phyloP scores from a whole-genome alignment of 768 basidiomycete species.

The Tylopilus balloui region DNA sequence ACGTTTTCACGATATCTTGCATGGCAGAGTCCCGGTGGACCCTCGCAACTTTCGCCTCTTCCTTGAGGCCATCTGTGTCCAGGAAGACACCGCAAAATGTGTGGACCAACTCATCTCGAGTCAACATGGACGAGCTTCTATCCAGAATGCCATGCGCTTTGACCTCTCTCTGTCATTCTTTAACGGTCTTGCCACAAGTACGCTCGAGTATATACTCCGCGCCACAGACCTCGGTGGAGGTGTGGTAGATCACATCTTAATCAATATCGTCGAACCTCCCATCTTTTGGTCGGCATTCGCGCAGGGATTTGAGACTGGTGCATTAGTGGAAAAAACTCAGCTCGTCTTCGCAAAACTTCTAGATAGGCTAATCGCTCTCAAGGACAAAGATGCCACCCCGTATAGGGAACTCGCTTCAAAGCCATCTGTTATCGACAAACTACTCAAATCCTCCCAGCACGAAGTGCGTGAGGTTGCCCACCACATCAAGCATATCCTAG shows the following conservation, averaged over 20 bases:
- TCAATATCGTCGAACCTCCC: conserved; percentile 45
- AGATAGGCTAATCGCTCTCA: conserved; percentile 41
- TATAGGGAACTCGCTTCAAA: conserved; percentile 41
- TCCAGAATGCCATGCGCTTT: conserved; percentile 42
- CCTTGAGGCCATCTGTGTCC: conserved; percentile 43
- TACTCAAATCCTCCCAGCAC: conserved; percentile 23
- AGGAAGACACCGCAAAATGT: conserved; percentile 37
- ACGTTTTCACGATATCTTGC: conserved; percentile 33
- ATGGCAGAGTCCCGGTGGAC: conserved; percentile 28
- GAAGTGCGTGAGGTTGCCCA: conserved; percentile 34
- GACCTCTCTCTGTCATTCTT: conserved; percentile 39
- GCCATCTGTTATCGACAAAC: conserved; percentile 22
- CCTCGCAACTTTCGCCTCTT: conserved; percentile 32
- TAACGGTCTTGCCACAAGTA: conserved; percentile 36
- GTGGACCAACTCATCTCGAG: conserved; percentile 36
- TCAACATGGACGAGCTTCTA: conserved; percentile 33
- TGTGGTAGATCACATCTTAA: conserved; percentile 40
- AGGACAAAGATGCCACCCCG: conserved; percentile 28
- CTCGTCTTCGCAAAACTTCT: conserved; percentile 47
- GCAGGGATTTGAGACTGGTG: conserved; percentile 30
- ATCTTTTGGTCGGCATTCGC: conserved; percentile 46
- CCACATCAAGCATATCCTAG: conserved; percentile 40
- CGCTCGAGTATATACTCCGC: conserved; percentile 40
- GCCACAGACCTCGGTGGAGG: conserved; percentile 41
- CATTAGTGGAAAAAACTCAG: conserved; percentile 35